Percentiles rank a stretch among this genome's conserved stretches.
phyloP scores from a whole-genome alignment of 306 rosid genomes.

The Medicago arabica region DNA sequence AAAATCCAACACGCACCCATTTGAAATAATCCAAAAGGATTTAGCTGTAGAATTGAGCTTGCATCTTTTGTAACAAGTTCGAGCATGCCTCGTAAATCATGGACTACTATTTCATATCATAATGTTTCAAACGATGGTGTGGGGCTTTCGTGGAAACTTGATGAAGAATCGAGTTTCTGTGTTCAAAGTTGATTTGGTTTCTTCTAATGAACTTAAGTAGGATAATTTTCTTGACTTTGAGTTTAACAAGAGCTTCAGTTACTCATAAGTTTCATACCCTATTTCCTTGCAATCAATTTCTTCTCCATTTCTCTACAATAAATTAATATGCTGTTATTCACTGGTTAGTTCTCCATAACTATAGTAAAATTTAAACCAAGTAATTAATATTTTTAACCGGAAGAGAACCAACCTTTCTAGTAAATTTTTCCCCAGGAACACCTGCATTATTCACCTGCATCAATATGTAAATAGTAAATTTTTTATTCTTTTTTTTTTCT shows the following conservation, averaged over 20 bases:
- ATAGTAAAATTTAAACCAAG: background rate
- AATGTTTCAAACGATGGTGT: background rate
- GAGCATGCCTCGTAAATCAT: background rate
- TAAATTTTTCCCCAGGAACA: constrained; percentile 41
- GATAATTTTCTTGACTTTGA: constrained; percentile 45
- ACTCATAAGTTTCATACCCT: constrained; percentile 41
- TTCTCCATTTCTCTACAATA: constrained; percentile 44
- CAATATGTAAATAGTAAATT: background rate
- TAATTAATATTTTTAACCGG: background rate
- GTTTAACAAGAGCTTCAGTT: constrained; percentile 48
- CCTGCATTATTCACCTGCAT: constrained; percentile 46
- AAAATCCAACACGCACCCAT: background rate
- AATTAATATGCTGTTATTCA: background rate
- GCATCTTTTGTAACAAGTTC: constrained; percentile 13
- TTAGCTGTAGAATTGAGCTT: background rate
- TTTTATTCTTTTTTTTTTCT: background rate
- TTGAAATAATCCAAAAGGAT: background rate
- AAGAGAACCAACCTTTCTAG: constrained; percentile 32
- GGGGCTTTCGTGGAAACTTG: constrained; percentile 13
- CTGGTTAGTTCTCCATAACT: constrained; percentile 6
- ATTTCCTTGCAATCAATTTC: constrained; percentile 36
- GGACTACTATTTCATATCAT: constrained; percentile 26
- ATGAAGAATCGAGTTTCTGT: background rate
- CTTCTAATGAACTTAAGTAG: constrained; percentile 37
- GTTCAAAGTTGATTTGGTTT: constrained; percentile 22